These are phyloP conservation scores for Hortiboletus campestris DNA, from an alignment of 768 basidiomycete genomes.

Conservation along the genomic window DNA sequence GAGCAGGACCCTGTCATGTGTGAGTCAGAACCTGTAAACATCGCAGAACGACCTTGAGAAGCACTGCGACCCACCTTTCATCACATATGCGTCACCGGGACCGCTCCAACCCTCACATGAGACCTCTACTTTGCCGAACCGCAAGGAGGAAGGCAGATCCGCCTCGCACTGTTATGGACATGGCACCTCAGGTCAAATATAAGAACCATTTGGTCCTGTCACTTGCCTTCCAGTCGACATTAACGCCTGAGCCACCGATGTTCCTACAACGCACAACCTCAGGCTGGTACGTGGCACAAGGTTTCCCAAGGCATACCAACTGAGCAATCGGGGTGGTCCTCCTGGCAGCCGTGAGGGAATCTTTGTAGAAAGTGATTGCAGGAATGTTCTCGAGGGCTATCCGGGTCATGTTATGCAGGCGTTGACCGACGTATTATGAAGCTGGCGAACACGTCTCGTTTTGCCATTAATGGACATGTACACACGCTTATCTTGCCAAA, in stretches of 20 bases:
- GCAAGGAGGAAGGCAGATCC: conserved; percentile 77
- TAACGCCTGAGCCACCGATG: conserved; percentile 70
- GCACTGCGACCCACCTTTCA: conserved; percentile 60
- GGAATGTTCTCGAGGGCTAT: conserved; percentile 70
- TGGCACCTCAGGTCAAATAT: conserved; percentile 8
- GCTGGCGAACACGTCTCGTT: neutral
- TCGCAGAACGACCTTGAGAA: neutral
- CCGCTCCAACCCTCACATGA: conserved; percentile 89
- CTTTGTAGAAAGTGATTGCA: conserved; percentile 77
- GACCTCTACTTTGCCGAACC: conserved; percentile 83
- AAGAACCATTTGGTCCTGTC: neutral
- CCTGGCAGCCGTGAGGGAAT: conserved; percentile 58
- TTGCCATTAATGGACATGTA: conserved; percentile 10
- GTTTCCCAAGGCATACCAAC: conserved; percentile 73
- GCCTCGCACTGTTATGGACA: conserved; percentile 69
- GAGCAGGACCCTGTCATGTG: conserved; percentile 71
- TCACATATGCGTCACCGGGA: conserved; percentile 78
- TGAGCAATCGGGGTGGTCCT: conserved; percentile 73
- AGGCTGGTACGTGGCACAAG: conserved; percentile 76
- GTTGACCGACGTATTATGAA: neutral
- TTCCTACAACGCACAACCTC: conserved; percentile 85
- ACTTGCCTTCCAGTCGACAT: conserved; percentile 89
- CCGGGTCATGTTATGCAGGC: conserved; percentile 51
- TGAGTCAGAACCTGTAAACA: neutral
- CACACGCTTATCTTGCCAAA: conserved; percentile 4